Percentiles rank a stretch among this genome's conserved stretches.
phyloP scores from a whole-genome alignment of 163 green algal species.

The Scenedesmus sp. region DNA sequence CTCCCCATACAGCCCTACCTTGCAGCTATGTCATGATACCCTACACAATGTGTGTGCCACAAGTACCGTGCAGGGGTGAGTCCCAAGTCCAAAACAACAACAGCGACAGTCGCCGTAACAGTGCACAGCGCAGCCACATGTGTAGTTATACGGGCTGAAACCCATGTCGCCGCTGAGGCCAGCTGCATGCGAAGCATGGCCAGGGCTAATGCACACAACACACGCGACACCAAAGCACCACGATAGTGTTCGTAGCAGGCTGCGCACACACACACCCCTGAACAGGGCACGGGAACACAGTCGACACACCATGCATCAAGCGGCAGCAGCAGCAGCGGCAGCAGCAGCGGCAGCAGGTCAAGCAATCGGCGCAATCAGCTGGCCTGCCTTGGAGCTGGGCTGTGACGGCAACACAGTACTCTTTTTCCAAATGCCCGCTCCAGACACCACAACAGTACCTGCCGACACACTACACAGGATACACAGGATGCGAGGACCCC shows the following conservation, averaged over 20 bases:
- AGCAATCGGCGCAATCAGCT: background rate
- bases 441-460: background rate
- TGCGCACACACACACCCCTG: background rate
- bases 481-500: background rate
- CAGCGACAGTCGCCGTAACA: background rate
- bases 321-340: background rate
- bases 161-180: background rate
- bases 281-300: background rate
- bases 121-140: constrained; percentile 6
- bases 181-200: background rate
- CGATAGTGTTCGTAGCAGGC: background rate
- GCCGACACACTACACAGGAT: background rate
- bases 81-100: background rate
- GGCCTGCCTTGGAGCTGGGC: background rate
- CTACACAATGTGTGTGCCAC: constrained; percentile 1
- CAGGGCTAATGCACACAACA: constrained; percentile 2
- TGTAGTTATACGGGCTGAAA: background rate
- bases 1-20: background rate
- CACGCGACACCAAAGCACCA: background rate
- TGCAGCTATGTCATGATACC: background rate
- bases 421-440: background rate
- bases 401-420: background rate
- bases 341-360: background rate
- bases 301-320: background rate
- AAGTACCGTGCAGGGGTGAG: background rate